Evolutionary conservation across 805 yeast genomes (phyloP), one percentile per base, ranked within the genome.

Genomic region (Komagataella ulmi): DNA sequence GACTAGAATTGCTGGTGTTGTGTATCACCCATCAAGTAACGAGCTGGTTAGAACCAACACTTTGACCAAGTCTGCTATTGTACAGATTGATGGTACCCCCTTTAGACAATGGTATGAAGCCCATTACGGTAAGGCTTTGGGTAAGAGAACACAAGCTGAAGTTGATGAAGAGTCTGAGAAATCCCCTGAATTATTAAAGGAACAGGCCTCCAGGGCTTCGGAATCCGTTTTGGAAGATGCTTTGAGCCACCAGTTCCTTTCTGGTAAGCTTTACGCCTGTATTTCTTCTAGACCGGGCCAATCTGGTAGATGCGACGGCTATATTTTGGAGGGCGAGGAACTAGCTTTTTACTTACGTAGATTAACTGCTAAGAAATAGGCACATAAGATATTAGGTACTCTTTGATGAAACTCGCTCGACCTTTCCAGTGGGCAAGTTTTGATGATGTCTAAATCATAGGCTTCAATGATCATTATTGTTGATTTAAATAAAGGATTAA

Each of bases 281-380:
- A 88, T 93, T 73, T 89, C 99, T 63, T 93, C 99, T 55, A 89
- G 99, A 84, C 99, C 99, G 75, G 99, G 99, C 77, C 99, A 93
- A 84, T 86, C 96, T 64, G 99, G 99, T 78, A 95, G 99, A 82
- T 85, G 89, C 80, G 99, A 93, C 76, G 99, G 99, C 79, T 93
- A 93, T 95, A 85, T 93, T 79, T 87, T 93, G 75, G 99, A 93
- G 83, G 99, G 99, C 80, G 99, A 93, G 76, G 99, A 93, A 81
- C 88, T 93, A 77, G 98, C 98, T 75, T 93, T 93, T 95, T 93
- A 93, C 96, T 85, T 93, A 76, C 89, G 96, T 85, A 91, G 96
- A 88, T 82, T 93, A 79, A 83, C 96, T 76, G 95, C 97, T 74
- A 91, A 93, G 90, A 93, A 91, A 86, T 91, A 89, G 84, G 66